Evolutionary conservation across 257 asterid genomes (phyloP).

Genomic region (Solanum pinnatisectum): DNA sequence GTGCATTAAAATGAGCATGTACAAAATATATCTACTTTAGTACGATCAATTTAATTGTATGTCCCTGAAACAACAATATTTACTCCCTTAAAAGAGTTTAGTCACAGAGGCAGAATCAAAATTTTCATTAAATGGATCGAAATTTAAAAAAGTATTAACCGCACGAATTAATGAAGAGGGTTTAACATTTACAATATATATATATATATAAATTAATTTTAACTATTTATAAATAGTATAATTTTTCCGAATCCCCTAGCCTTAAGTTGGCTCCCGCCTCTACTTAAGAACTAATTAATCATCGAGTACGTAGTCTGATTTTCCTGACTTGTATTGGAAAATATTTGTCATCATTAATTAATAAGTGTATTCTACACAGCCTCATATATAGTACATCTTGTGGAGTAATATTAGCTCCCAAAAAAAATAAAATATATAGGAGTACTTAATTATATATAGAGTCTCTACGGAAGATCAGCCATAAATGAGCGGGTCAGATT

Average conservation of each 20-base stretch:
- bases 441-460: neutral
- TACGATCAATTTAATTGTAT: neutral
- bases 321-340: neutral
- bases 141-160: neutral
- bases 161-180: neutral
- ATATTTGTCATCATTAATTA: no score
- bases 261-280: no score
- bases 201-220: no score
- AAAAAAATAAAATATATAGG: neutral
- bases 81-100: no score
- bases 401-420: neutral
- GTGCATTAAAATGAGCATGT: neutral
- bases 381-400: neutral
- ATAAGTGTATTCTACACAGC: neutral
- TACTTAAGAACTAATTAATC: neutral
- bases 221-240: no score
- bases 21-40: neutral
- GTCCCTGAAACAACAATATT: neutral
- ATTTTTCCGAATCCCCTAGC: no score
- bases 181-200: no score
- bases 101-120: rapidly evolving
- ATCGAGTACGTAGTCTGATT: neutral
- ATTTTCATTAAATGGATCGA: neutral
- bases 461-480: neutral
- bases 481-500: no score